A percentile compares a stretch with the other conserved stretches of the same genome.
Evolutionary conservation across 2,329 filamentous ascomycete species (phyloP).

Genomic region (Fusarium irregulare): DNA sequence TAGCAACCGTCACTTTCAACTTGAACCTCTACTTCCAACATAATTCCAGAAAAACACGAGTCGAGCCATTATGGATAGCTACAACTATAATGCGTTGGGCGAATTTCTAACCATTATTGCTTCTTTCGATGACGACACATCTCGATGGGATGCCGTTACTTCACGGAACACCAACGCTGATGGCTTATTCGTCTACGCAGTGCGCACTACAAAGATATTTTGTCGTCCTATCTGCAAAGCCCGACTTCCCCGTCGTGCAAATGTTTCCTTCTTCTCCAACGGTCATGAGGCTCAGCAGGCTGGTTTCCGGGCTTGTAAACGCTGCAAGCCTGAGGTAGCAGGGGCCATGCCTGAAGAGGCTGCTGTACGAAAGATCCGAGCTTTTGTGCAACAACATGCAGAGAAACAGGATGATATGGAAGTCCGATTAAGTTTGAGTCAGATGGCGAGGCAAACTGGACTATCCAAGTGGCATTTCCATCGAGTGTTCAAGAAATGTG

Average conservation of each 20-base stretch:
- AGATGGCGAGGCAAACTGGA: slow-evolving; percentile 62
- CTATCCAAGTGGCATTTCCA: slow-evolving; percentile 70
- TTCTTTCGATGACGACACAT: slow-evolving; percentile 48
- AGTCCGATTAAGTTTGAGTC: slow-evolving; percentile 53
- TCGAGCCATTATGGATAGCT: not conserved
- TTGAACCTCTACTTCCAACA: not conserved
- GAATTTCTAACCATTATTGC: not conserved
- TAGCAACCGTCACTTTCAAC: not conserved
- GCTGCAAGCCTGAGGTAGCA: slow-evolving; percentile 60
- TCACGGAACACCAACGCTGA: slow-evolving; percentile 52
- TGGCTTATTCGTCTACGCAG: slow-evolving; percentile 57
- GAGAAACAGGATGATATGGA: slow-evolving; percentile 24
- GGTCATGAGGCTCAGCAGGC: slow-evolving; percentile 57
- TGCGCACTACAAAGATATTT: slow-evolving; percentile 62
- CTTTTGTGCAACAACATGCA: slow-evolving; percentile 48
- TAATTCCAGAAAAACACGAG: not conserved
- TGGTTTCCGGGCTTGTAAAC: slow-evolving; percentile 68
- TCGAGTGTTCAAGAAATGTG: slow-evolving; percentile 66
- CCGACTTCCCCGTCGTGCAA: slow-evolving; percentile 69
- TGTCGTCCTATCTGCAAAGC: slow-evolving; percentile 71
- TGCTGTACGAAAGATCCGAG: slow-evolving; percentile 56
- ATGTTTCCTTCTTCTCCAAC: slow-evolving; percentile 66
- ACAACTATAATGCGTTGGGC: not conserved
- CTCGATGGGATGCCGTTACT: slow-evolving; percentile 53
- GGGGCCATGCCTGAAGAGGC: slow-evolving; percentile 57